A percentile compares a stretch with the other conserved stretches of the same genome.
Conservation (phyloP, 2,329 filamentous ascomycete genomes). For the Trichoderma lentiforme region DNA sequence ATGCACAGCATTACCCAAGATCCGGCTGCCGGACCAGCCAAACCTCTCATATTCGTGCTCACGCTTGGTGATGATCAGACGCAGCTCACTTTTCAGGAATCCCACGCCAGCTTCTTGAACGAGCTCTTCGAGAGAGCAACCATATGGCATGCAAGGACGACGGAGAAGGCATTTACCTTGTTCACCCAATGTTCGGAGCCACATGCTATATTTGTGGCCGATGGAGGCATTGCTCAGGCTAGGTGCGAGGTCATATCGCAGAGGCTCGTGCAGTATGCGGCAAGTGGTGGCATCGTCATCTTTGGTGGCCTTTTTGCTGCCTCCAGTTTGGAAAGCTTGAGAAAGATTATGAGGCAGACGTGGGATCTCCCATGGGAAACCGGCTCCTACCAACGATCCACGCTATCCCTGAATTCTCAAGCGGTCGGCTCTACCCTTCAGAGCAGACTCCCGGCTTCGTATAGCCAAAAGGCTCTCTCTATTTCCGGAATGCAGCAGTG, state of each 20-base stretch:
- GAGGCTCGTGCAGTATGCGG: constrained; percentile 12
- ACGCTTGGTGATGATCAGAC: not conserved
- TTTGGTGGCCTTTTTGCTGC: constrained; percentile 7
- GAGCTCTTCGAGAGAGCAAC: constrained; percentile 14
- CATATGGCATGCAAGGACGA: constrained; percentile 3
- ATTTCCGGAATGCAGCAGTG: constrained; percentile 23
- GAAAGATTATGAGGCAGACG: not conserved
- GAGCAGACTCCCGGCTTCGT: constrained; percentile 21
- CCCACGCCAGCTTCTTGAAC: constrained; percentile 12
- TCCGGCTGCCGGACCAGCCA: constrained; percentile 23
- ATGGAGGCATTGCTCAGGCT: constrained; percentile 1
- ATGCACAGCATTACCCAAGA: constrained; percentile 19
- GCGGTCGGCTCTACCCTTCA: constrained; percentile 17
- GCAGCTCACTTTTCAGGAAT: constrained; percentile 5
- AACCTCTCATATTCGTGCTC: constrained; percentile 13
- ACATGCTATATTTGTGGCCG: constrained; percentile 7
- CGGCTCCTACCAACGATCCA: constrained; percentile 24
- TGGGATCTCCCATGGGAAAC: constrained; percentile 24
- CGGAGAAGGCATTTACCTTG: constrained; percentile 1
- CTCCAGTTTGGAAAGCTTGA: not conserved
- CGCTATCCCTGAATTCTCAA: constrained; percentile 23
- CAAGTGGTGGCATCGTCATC: constrained; percentile 7
- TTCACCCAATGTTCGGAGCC: not conserved
- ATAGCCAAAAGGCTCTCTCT: constrained; percentile 29
- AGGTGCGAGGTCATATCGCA: constrained; percentile 8